phyloP scores from a whole-genome alignment of 1,139 yeast genomes.

The Saccharomyces pastorianus region DNA sequence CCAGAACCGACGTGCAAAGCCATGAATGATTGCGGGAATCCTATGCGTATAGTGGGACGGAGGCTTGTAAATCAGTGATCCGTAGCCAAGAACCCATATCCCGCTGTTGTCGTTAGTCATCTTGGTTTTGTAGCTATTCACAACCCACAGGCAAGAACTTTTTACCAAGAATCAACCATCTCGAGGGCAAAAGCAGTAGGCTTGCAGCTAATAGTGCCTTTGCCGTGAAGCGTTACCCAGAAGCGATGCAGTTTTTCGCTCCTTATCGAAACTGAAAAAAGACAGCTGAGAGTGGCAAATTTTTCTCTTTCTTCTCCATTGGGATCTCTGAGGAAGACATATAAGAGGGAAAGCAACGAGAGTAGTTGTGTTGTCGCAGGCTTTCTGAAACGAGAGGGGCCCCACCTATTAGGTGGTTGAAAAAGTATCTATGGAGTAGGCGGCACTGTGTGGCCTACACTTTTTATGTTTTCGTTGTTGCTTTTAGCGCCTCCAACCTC shows the following conservation, averaged over 20 bases:
- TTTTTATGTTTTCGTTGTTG: neutral
- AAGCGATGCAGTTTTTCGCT: neutral
- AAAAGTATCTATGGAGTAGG: neutral
- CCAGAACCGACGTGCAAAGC: conserved; percentile 82
- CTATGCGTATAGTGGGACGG: conserved; percentile 63
- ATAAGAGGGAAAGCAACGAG: neutral
- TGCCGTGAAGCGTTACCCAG: neutral
- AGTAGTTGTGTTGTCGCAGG: neutral
- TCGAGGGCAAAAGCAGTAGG: neutral
- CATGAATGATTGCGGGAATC: conserved; percentile 67
- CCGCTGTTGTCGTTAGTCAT: conserved; percentile 21
- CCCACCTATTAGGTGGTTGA: neutral
- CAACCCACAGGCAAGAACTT: neutral
- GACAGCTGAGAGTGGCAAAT: neutral
- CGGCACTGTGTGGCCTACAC: neutral
- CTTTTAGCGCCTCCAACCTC: neutral
- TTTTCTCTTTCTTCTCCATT: neutral
- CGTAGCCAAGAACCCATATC: conserved; percentile 84
- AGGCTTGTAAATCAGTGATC: conserved; percentile 83
- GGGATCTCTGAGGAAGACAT: neutral
- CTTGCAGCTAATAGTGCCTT: neutral
- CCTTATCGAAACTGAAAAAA: neutral
- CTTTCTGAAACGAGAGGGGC: neutral
- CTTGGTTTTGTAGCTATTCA: neutral
- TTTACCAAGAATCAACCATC: neutral